These are phyloP conservation scores for Paecilomyces fulvus DNA, from an alignment of 2,329 filamentous ascomycete genomes.

Conservation along the genomic window DNA sequence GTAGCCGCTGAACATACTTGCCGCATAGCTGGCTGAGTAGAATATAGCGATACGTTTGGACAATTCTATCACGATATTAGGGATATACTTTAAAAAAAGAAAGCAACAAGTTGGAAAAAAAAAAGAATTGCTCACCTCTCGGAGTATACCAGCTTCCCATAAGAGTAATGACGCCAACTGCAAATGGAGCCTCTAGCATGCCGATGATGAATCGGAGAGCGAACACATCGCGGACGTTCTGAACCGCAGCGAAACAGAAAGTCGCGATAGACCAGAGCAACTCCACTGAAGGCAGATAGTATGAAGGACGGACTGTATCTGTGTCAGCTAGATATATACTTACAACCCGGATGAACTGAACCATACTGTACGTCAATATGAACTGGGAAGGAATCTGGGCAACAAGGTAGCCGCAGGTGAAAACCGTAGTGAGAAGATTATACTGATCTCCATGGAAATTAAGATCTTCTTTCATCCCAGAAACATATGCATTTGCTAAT, in stretches of 20 bases:
- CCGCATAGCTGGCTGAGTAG: conserved; percentile 11
- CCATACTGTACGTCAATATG: not conserved
- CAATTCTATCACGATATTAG: conserved; percentile 8
- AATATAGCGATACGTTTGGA: conserved; percentile 17
- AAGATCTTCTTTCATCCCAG: conserved; percentile 1
- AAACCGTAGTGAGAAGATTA: not conserved
- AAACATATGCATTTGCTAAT: not conserved
- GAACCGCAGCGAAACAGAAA: conserved; percentile 14
- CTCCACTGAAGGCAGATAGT: conserved; percentile 12
- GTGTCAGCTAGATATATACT: not conserved
- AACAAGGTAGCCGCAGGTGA: not conserved
- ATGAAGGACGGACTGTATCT: conserved; percentile 10
- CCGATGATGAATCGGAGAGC: conserved; percentile 14
- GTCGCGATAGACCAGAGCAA: conserved; percentile 15
- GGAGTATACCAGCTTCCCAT: conserved; percentile 11
- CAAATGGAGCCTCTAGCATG: conserved; percentile 12
- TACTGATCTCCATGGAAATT: not conserved
- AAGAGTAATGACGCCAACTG: conserved; percentile 14
- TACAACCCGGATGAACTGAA: not conserved
- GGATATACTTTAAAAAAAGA: not conserved
- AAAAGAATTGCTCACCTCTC: conserved; percentile 1
- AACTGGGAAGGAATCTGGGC: conserved; percentile 1
- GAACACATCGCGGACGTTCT: conserved; percentile 14
- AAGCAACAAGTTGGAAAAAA: not conserved
- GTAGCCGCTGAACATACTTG: conserved; percentile 15